Evolutionary conservation across 495 filamentous ascomycete genomes (phyloP).

Genomic region (Xylaria intraflava): DNA sequence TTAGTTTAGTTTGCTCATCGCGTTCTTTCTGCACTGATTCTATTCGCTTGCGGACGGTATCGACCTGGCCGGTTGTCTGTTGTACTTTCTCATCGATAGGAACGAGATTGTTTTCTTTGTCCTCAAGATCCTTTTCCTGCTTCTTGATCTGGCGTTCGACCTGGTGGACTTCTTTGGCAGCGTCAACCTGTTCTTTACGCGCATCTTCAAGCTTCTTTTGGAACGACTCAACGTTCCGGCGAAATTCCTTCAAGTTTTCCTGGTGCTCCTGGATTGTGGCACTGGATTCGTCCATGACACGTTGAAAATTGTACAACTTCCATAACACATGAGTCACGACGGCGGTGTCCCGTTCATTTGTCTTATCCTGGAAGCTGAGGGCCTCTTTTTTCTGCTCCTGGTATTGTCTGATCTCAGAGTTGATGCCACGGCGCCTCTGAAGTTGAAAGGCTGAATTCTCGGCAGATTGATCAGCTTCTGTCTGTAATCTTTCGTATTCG

Average conservation of each 20-base stretch:
- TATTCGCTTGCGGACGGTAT: constrained; percentile 58
- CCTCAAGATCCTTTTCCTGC: constrained; percentile 85
- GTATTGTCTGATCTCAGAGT: constrained; percentile 96
- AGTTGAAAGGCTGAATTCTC: constrained; percentile 85
- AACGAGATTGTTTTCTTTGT: constrained; percentile 74
- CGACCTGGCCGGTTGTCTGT: constrained; percentile 65
- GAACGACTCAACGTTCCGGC: constrained; percentile 79
- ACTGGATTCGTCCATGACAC: constrained; percentile 83
- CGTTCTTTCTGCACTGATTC: constrained; percentile 67
- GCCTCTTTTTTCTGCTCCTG: constrained; percentile 96
- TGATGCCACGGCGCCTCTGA: constrained; percentile 83
- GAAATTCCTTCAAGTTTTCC: constrained; percentile 90
- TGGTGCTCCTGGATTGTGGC: constrained; percentile 90
- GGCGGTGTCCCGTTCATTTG: constrained; percentile 82
- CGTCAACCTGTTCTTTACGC: constrained; percentile 75
- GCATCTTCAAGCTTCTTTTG: constrained; percentile 77
- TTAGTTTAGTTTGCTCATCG: constrained; percentile 56
- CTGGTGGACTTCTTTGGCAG: constrained; percentile 71
- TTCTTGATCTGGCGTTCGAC: constrained; percentile 73
- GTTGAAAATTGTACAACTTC: constrained; percentile 96
- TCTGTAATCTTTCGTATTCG: constrained; percentile 86
- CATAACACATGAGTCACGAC: constrained; percentile 92
- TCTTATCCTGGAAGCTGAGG: constrained; percentile 82
- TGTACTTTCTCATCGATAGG: constrained; percentile 89
- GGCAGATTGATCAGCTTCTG: constrained; percentile 73